A percentile compares a stretch with the other conserved stretches of the same genome.
Conservation (phyloP, 257 asterid species). For the Echites panduratus region DNA sequence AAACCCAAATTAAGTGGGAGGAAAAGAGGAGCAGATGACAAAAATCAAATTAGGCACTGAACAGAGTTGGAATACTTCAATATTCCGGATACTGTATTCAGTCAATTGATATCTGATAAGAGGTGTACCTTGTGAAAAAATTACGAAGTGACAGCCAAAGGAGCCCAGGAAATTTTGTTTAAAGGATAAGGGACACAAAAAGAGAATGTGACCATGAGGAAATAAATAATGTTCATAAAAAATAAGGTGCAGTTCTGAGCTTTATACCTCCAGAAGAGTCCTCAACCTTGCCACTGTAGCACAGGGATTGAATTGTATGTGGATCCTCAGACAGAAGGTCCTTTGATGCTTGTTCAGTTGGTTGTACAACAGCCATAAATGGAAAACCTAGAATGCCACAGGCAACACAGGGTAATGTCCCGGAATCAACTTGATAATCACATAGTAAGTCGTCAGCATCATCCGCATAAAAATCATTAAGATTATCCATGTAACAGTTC, state of each 20-base stretch:
- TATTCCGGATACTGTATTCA: background rate
- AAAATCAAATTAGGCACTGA: background rate
- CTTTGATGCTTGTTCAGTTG: slow-evolving; percentile 51
- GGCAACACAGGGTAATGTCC: slow-evolving; percentile 87
- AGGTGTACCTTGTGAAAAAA: background rate
- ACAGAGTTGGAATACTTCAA: background rate
- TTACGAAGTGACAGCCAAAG: background rate
- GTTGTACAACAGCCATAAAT: slow-evolving; percentile 88
- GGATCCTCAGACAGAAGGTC: slow-evolving; percentile 32
- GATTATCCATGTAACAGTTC: slow-evolving; percentile 48
- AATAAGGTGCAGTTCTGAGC: background rate
- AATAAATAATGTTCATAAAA: background rate
- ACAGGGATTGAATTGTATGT: slow-evolving; percentile 21
- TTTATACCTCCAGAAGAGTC: slow-evolving; percentile 45
- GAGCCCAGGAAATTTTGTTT: background rate
- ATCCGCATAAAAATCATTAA: slow-evolving; percentile 50
- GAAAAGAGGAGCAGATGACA: background rate
- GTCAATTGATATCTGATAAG: background rate
- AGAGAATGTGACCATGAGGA: background rate
- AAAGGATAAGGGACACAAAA: background rate
- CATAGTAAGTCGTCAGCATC: slow-evolving; percentile 58
- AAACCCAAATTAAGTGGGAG: background rate
- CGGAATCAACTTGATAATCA: slow-evolving; percentile 85
- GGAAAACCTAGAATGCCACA: slow-evolving; percentile 99
- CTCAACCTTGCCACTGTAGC: slow-evolving; percentile 21